Percentiles rank a stretch among this genome's conserved stretches.
These are phyloP conservation scores for Magnusiomyces starmeri DNA, from an alignment of 1,139 yeast species.

Conservation along the genomic window DNA sequence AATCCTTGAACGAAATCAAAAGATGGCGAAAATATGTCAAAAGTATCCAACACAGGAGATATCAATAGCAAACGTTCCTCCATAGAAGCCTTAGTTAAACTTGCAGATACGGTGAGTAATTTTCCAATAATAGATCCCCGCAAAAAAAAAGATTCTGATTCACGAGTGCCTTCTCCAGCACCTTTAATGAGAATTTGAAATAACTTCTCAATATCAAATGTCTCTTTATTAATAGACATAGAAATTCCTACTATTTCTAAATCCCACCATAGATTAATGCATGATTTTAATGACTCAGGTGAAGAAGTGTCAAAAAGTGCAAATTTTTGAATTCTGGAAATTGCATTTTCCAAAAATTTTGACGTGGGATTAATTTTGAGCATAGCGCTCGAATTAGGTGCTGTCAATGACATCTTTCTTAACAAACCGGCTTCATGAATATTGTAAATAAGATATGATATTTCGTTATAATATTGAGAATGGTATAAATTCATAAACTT, in stretches of 20 bases:
- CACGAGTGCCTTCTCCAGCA: constrained; percentile 3
- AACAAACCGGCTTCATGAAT: constrained; percentile 15
- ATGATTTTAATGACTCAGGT: not conserved
- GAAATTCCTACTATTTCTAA: constrained; percentile 17
- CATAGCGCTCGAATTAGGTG: not conserved
- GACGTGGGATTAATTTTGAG: not conserved
- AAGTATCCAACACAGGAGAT: constrained; percentile 5
- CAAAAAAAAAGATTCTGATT: constrained; percentile 8
- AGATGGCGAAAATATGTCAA: constrained; percentile 13
- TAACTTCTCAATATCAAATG: constrained; percentile 12
- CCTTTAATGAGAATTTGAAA: constrained; percentile 11
- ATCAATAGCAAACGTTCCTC: constrained; percentile 9
- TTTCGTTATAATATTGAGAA: constrained; percentile 7
- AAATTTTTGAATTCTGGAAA: constrained; percentile 6
- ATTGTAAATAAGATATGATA: constrained; percentile 14
- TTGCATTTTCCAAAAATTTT: not conserved
- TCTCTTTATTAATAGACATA: constrained; percentile 4
- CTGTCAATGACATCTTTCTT: constrained; percentile 14
- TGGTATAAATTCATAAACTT: constrained; percentile 15
- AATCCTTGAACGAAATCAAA: constrained; percentile 17
- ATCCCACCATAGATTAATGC: constrained; percentile 17
- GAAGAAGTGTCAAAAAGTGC: not conserved
- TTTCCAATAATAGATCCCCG: constrained; percentile 19
- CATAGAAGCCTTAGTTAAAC: constrained; percentile 9
- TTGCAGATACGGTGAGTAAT: constrained; percentile 14